These are phyloP conservation scores for Nakazawaea sp. DNA, from an alignment of 805 yeast genomes.

Conservation along the genomic window DNA sequence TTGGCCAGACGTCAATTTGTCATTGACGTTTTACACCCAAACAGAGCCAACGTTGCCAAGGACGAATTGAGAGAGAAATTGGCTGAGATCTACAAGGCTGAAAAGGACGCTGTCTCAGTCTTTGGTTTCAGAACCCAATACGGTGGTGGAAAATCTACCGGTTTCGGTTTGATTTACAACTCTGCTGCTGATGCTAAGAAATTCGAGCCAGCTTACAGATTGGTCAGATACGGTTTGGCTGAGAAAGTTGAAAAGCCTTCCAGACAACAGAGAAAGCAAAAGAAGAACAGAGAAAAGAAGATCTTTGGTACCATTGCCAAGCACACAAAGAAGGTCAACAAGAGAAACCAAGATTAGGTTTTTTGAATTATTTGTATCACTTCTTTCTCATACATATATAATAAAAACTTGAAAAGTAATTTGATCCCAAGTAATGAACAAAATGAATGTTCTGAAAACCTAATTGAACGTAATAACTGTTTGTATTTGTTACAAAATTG, in stretches of 20 bases:
- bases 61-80: slow-evolving; percentile 88
- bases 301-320: slow-evolving; percentile 96
- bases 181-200: slow-evolving; percentile 95
- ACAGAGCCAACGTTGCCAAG: slow-evolving; percentile 98
- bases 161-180: slow-evolving; percentile 99
- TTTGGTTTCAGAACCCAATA: slow-evolving; percentile 99
- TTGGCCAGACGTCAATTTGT: slow-evolving; percentile 99
- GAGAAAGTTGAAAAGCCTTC: slow-evolving; percentile 94
- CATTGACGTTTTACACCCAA: slow-evolving; percentile 99
- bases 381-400: not conserved
- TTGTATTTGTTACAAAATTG: too few relatives aligned
- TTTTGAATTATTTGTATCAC: not conserved
- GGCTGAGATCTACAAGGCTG: slow-evolving; percentile 58
- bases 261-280: slow-evolving; percentile 99
- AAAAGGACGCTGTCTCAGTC: slow-evolving; percentile 74
- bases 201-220: slow-evolving; percentile 99
- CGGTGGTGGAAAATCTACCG: slow-evolving; percentile 99
- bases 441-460: too few relatives aligned
- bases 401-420: too few relatives aligned
- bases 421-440: too few relatives aligned
- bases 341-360: slow-evolving; percentile 77
- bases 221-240: slow-evolving; percentile 98
- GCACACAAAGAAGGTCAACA: slow-evolving; percentile 88
- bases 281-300: slow-evolving; percentile 99
- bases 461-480: too few relatives aligned